Evolutionary conservation across 495 filamentous ascomycete genomes (phyloP).

Genomic region (Lichina pygmaea): DNA sequence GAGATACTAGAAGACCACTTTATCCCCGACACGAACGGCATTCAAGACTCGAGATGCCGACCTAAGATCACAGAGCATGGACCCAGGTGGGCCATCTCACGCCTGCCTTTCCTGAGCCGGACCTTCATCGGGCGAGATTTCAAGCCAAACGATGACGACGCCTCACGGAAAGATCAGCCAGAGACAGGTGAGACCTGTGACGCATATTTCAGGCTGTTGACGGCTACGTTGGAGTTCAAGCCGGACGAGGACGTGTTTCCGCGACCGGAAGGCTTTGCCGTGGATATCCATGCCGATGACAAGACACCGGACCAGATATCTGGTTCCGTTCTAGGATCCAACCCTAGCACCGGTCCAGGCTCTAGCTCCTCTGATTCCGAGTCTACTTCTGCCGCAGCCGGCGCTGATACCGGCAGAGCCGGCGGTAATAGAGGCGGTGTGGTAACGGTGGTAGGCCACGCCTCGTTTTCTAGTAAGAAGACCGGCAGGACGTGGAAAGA

Average conservation of each 20-base stretch:
- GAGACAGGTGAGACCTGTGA: constrained; percentile 6
- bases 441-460: constrained; percentile 11
- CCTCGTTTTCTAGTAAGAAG: constrained; percentile 10
- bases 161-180: background rate
- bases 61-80: constrained; percentile 16
- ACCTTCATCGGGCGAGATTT: constrained; percentile 10
- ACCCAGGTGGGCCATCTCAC: constrained; percentile 10
- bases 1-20: constrained; percentile 9
- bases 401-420: background rate
- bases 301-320: too few species aligned
- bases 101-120: constrained; percentile 13
- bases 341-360: too few species aligned
- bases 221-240: constrained; percentile 10
- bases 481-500: constrained; percentile 15
- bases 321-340: too few species aligned
- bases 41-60: too few species aligned
- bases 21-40: background rate
- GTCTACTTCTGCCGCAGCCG: background rate
- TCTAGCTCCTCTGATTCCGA: background rate
- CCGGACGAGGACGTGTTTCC: constrained; percentile 10
- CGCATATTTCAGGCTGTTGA: constrained; percentile 11
- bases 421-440: constrained; percentile 1
- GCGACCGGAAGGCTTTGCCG: constrained; percentile 8
- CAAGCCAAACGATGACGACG: background rate
- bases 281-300: constrained; percentile 7